Conservation (phyloP, 164 flowering plant genomes). For the Protea cynaroides region DNA sequence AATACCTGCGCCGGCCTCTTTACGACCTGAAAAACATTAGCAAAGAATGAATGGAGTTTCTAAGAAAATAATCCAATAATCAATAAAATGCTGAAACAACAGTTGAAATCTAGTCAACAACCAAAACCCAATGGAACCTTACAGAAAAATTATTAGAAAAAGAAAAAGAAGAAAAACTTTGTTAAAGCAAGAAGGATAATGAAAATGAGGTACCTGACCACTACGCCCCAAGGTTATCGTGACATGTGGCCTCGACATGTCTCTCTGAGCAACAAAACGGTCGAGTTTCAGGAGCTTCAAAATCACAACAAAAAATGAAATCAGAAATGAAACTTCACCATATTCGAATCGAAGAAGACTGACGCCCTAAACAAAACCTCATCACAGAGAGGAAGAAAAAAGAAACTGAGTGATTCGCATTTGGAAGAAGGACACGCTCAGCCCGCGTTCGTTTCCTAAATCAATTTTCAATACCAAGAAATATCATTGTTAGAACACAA, state of each 20-base stretch:
- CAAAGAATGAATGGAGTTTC: background rate
- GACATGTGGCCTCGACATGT: slow-evolving; percentile 48
- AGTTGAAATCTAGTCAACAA: background rate
- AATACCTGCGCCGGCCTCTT: slow-evolving; percentile 42
- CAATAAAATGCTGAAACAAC: background rate
- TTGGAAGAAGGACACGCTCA: background rate
- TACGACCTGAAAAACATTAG: slow-evolving; percentile 42
- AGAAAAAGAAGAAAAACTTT: background rate
- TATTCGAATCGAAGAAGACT: background rate
- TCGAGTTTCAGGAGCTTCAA: slow-evolving; percentile 4
- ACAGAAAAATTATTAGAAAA: background rate
- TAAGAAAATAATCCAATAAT: background rate
- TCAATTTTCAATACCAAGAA: no score
- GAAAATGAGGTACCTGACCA: slow-evolving; percentile 48
- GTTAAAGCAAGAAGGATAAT: background rate
- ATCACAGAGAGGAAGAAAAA: background rate
- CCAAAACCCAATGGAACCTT: no score
- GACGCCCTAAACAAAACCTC: background rate
- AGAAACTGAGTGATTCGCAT: background rate
- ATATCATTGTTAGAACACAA: background rate
- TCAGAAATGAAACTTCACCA: background rate
- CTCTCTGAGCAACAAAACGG: slow-evolving; percentile 22
- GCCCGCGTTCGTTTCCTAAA: background rate
- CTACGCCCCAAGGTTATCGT: slow-evolving; percentile 68
- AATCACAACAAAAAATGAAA: background rate